Evolutionary conservation across 192 early-diverging fungal species (phyloP).

Genomic region (Linnemannia elongata): DNA sequence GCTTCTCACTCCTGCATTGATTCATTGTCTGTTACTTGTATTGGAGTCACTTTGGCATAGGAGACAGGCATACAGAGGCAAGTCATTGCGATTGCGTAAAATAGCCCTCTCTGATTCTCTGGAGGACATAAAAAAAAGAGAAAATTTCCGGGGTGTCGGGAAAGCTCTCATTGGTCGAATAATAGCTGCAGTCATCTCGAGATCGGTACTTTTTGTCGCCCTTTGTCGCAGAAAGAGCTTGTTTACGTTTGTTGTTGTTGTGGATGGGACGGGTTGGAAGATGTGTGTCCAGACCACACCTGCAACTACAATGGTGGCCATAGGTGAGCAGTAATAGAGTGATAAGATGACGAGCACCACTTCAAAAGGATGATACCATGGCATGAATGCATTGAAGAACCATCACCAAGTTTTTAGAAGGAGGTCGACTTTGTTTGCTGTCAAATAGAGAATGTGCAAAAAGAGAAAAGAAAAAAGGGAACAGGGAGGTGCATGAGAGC

Average conservation of each 20-base stretch:
- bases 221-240: background rate
- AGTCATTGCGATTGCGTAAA: background rate
- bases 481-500: conserved; percentile 2
- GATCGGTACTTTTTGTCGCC: background rate
- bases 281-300: background rate
- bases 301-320: no score
- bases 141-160: background rate
- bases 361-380: background rate
- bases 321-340: no score
- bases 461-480: conserved; percentile 8
- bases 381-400: background rate
- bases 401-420: background rate
- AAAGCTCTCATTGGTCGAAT: background rate
- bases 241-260: background rate
- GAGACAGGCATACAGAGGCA: background rate
- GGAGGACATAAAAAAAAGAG: background rate
- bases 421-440: background rate
- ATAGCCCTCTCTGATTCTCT: no score
- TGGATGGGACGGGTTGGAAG: background rate
- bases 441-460: background rate
- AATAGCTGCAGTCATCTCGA: background rate
- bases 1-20: no score
- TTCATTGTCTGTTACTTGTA: no score
- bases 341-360: no score
- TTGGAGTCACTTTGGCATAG: no score